These are phyloP conservation scores for Aspergillus oerlinghausenensis DNA, from an alignment of 2,329 filamentous ascomycete genomes.

Conservation along the genomic window DNA sequence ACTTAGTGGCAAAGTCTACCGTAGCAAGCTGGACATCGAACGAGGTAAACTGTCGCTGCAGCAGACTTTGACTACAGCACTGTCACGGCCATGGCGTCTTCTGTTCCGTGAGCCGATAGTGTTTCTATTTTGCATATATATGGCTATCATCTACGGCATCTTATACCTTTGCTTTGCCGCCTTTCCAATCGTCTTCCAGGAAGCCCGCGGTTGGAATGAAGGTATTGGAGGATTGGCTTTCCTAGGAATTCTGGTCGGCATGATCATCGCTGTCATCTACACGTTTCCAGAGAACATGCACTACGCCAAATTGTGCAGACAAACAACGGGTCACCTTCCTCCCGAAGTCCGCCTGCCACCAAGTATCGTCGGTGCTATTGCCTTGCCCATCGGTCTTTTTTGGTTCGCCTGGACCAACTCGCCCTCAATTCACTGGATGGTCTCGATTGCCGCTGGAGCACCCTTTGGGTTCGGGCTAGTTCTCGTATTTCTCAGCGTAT, in stretches of 20 bases:
- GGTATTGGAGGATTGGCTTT: neutral
- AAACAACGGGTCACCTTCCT: slow-evolving; percentile 30
- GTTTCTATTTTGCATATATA: slow-evolving; percentile 28
- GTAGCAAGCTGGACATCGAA: slow-evolving; percentile 28
- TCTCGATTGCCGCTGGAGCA: slow-evolving; percentile 29
- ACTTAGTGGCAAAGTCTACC: slow-evolving; percentile 42
- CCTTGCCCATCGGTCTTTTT: slow-evolving; percentile 53
- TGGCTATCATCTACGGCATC: slow-evolving; percentile 34
- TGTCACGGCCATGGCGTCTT: slow-evolving; percentile 42
- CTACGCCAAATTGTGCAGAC: slow-evolving; percentile 23
- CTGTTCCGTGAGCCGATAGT: slow-evolving; percentile 43
- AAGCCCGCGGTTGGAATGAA: slow-evolving; percentile 39
- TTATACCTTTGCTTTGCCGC: slow-evolving; percentile 42
- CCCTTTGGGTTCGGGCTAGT: slow-evolving; percentile 41
- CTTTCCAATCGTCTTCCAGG: slow-evolving; percentile 49
- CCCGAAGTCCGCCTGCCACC: slow-evolving; percentile 54
- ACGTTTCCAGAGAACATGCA: slow-evolving; percentile 26
- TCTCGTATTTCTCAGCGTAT: slow-evolving; percentile 34
- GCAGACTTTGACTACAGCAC: slow-evolving; percentile 39
- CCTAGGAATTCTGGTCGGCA: neutral
- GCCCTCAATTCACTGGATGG: slow-evolving; percentile 37
- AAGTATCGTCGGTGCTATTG: slow-evolving; percentile 44
- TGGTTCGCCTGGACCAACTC: slow-evolving; percentile 58
- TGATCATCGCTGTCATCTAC: neutral
- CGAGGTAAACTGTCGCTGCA: slow-evolving; percentile 35